phyloP scores from a whole-genome alignment of 2,329 filamentous ascomycete species.

The Arthrobotrys conoides region DNA sequence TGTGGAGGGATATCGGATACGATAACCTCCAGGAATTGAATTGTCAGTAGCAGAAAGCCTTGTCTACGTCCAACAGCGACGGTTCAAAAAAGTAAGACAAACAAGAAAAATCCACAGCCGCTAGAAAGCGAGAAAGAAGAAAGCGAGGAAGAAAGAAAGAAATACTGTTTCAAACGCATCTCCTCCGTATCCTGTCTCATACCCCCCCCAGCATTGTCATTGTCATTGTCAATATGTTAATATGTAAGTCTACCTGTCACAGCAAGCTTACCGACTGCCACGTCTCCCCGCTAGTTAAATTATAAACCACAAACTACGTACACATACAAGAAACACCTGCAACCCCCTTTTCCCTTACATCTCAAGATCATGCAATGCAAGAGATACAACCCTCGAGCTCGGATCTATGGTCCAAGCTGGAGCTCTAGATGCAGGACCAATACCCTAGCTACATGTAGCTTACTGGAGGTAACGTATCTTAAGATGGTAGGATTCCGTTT shows the following conservation, averaged over 20 bases:
- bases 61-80: neutral
- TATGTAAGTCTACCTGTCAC: neutral
- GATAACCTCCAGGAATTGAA: slow-evolving; percentile 43
- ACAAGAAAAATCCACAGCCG: slow-evolving; percentile 18
- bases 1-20: slow-evolving; percentile 50
- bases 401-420: slow-evolving; percentile 34
- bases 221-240: neutral
- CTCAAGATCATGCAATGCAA: slow-evolving; percentile 18
- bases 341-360: slow-evolving; percentile 44
- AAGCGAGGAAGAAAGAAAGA: slow-evolving; percentile 28
- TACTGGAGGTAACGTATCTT: slow-evolving; percentile 43
- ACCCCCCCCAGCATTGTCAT: too few species aligned
- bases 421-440: slow-evolving; percentile 45
- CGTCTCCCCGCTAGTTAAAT: too few species aligned
- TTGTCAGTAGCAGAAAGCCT: too few species aligned
- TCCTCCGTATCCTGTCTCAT: slow-evolving; percentile 19
- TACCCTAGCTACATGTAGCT: slow-evolving; percentile 19
- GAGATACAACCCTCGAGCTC: slow-evolving; percentile 27
- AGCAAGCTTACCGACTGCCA: slow-evolving; percentile 30
- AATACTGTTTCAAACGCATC: slow-evolving; percentile 35
- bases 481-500: slow-evolving; percentile 48
- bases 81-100: slow-evolving; percentile 6
- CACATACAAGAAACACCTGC: slow-evolving; percentile 28
- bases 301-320: too few species aligned
- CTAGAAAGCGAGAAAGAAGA: slow-evolving; percentile 27